Evolutionary conservation across 2,329 filamentous ascomycete genomes (phyloP).

Genomic region (Aspergillus sp.): DNA sequence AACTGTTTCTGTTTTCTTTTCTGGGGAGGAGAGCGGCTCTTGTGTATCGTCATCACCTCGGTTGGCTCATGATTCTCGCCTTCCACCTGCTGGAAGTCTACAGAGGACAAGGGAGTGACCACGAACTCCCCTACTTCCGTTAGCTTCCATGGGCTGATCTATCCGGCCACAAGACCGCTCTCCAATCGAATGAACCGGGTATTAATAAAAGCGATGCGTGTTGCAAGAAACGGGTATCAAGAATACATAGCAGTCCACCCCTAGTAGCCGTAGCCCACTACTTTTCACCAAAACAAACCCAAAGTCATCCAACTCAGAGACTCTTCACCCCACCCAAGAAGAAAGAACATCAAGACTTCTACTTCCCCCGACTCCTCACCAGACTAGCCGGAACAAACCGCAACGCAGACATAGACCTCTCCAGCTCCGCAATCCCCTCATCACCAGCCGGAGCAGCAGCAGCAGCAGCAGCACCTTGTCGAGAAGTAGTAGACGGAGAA

Average conservation of each 20-base stretch:
- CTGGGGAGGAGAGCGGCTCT: constrained; percentile 2
- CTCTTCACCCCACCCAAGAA: neutral
- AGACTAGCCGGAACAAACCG: constrained; percentile 49
- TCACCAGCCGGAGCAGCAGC: constrained; percentile 18
- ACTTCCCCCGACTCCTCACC: constrained; percentile 25
- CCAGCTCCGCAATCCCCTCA: constrained; percentile 41
- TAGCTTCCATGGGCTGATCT: neutral
- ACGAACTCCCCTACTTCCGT: neutral
- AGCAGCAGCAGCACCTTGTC: neutral
- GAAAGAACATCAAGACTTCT: constrained; percentile 11
- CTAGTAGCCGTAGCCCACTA: neutral
- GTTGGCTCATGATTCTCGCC: neutral
- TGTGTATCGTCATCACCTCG: constrained; percentile 13
- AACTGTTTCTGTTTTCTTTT: constrained; percentile 18
- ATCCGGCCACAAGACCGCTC: neutral
- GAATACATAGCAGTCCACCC: too few species aligned
- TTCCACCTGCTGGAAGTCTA: neutral
- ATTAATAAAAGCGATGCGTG: too few species aligned
- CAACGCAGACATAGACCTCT: constrained; percentile 47
- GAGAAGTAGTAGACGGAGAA: neutral
- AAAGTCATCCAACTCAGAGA: neutral
- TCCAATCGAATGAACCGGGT: too few species aligned
- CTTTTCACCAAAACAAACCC: neutral
- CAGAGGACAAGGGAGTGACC: neutral
- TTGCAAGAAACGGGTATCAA: too few species aligned